Evolutionary conservation across 495 filamentous ascomycete species (phyloP).

Genomic region (Chlorociboria aeruginascens): DNA sequence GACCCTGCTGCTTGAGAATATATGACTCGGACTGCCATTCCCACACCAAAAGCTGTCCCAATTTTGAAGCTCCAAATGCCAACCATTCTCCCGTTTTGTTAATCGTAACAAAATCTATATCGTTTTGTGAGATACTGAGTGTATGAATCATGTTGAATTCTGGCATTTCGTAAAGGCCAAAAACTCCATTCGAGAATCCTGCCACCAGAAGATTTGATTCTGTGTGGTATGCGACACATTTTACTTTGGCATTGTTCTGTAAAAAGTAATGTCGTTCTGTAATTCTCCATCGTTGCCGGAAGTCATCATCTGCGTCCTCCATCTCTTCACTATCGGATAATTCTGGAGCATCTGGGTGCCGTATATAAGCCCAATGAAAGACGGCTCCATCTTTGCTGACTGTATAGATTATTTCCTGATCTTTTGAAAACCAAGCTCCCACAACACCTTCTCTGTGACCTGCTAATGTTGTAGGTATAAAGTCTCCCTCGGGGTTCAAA

Average conservation of each 20-base stretch:
- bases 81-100: slow-evolving; percentile 95
- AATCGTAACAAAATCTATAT: slow-evolving; percentile 85
- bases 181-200: slow-evolving; percentile 89
- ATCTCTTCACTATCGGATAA: slow-evolving; percentile 41
- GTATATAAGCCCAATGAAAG: slow-evolving; percentile 55
- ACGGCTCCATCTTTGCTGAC: slow-evolving; percentile 46
- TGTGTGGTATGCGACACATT: slow-evolving; percentile 77
- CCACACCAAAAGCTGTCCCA: slow-evolving; percentile 93
- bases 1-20: slow-evolving; percentile 93
- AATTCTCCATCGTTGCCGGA: slow-evolving; percentile 67
- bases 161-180: slow-evolving; percentile 90
- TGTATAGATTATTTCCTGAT: slow-evolving; percentile 63
- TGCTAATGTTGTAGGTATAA: slow-evolving; percentile 75
- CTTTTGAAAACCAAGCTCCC: slow-evolving; percentile 82
- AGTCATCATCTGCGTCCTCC: slow-evolving; percentile 44
- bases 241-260: slow-evolving; percentile 78
- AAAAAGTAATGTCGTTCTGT: slow-evolving; percentile 80
- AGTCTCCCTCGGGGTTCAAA: slow-evolving; percentile 72
- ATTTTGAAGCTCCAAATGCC: slow-evolving; percentile 91
- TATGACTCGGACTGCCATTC: slow-evolving; percentile 99
- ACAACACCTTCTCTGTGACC: slow-evolving; percentile 82
- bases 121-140: slow-evolving; percentile 83
- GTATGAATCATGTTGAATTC: slow-evolving; percentile 93
- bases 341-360: slow-evolving; percentile 35
- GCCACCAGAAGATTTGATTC: slow-evolving; percentile 79